Base-by-base conservation (phyloP, 805 yeast genomes). In the Ogataea corticis region DNA sequence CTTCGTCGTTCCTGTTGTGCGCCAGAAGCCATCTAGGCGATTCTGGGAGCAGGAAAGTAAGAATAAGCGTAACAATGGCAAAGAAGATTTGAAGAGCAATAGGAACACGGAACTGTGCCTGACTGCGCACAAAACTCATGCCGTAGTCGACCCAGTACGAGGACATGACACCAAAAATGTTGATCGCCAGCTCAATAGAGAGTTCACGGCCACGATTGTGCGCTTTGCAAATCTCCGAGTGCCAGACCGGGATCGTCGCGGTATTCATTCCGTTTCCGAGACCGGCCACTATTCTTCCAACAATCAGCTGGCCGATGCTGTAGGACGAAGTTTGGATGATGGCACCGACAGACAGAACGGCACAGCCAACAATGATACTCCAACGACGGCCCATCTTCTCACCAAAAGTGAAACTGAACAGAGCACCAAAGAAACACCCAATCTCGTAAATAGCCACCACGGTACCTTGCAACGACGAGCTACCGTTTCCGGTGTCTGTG, bases 221-320 rank as follows among this genome's bases (percentile, higher is more conserved):
- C 7, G 90, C 90, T 30, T 56, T 54, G 17, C 86, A 79, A 17
- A 85, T 82, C 59, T 85, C 85, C 9, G 88, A 83, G 64, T 82
- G 83, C 63, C 83, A 84, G 60, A 85, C 70, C 30, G 94, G 94
- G 18, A 83, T 85, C 42, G 83, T 72, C 34, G 86, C 86, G 13
- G 89, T 79, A 42, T 83, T 69, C 50, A 80, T 76, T 46, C 94
- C 94, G 44, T 85, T 86, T 25, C 85, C 84, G 4, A 83, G 50
- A 25, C 95, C 92, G 32, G 84, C 77, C 47, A 85, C 69, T 16
- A 76, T 78, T 55, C 90, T 70, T 14, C 88, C 89, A 13, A 76
- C 77, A 56, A 82, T 76, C 33, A 80, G 61, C 32, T 79, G 68
- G 3, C 69, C 61, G 46, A 74, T 70, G 38, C 69, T 66, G 55